These are phyloP conservation scores for Colletotrichum sp. DNA, from an alignment of 2,329 filamentous ascomycete species.

Conservation along the genomic window DNA sequence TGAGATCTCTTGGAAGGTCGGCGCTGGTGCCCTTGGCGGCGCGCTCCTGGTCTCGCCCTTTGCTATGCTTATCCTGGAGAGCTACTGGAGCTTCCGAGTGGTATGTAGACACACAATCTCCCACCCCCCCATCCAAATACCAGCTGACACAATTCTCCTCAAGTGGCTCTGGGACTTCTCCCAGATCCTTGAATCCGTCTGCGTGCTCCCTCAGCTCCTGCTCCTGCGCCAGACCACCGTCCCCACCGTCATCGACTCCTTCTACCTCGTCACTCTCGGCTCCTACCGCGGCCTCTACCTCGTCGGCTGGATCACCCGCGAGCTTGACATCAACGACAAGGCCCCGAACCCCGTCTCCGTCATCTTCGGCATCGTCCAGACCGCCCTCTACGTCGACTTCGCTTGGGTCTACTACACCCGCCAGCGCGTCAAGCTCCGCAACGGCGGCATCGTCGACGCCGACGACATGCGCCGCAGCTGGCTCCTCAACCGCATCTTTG, in stretches of 20 bases:
- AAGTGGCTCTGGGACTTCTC: constrained; percentile 89
- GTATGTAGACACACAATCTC: constrained; percentile 41
- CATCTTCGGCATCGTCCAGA: constrained; percentile 89
- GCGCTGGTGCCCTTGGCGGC: constrained; percentile 69
- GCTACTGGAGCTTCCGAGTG: constrained; percentile 51
- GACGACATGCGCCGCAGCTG: constrained; percentile 88
- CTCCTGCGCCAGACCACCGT: constrained; percentile 94
- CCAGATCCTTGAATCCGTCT: constrained; percentile 88
- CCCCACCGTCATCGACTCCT: constrained; percentile 95
- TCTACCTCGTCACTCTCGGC: constrained; percentile 87
- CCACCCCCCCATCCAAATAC: background rate
- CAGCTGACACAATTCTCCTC: background rate
- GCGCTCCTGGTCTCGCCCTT: constrained; percentile 74
- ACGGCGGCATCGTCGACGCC: constrained; percentile 85
- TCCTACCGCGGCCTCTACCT: constrained; percentile 90
- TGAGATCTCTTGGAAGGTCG: constrained; percentile 93
- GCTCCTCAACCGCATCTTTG: constrained; percentile 80
- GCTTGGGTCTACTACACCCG: constrained; percentile 96
- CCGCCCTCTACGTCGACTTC: constrained; percentile 89
- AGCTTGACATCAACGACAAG: constrained; percentile 60
- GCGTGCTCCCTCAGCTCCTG: constrained; percentile 88
- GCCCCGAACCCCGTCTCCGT: constrained; percentile 75
- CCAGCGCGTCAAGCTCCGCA: constrained; percentile 90
- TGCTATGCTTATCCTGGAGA: constrained; percentile 71
- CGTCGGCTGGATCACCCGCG: constrained; percentile 85